Evolutionary conservation across 129 eudicot genomes (phyloP), one percentile per base, ranked within the genome.

Genomic region (Gnaphalium uliginosum): DNA sequence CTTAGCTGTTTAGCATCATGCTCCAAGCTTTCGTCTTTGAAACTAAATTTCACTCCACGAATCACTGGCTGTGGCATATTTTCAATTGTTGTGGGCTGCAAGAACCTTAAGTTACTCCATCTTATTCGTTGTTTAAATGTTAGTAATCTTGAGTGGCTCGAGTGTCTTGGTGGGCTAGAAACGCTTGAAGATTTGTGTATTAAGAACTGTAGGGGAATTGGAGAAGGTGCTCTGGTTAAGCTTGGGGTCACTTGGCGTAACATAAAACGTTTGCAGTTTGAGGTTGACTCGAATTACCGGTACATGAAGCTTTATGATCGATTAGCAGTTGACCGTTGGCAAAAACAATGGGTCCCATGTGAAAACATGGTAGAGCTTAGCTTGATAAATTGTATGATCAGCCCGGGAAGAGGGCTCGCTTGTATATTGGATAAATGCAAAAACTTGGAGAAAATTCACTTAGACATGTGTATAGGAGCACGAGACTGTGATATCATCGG

Each of bases 401-500:
- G 81, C 79, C 96, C 94, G 0, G 96, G 98, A 5, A 79, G 90
- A 80, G 98, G 98, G 24, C 87, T 92, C 8, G 96, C 98, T 26
- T 89, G 98, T 83, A 79, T 92, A 21, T 62, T 92, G n/a, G 89
- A 76, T 14, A 89, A 86, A 69, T 92, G 98, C 81, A 75, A 78
- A 74, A 89, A 88, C 74, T 78, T 92, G 67, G 91, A 92, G 79
- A 87, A 82, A 64, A 72, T 89, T 71, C 81, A 82, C 23, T 68
- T 92, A 67, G 97, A 92, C 84, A 84, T 87, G 95, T 92, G 98
- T 76, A 84, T 86, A 27, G 98, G 98, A 21, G 88, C 82, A 2
- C 74, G 89, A 33, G 96, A 92, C 41, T 71, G 54, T 32, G 96
- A 89, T 26, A 79, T 92, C 25, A 67, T 87, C 43, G 75, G 87